phyloP scores from a whole-genome alignment of 1,139 yeast genomes.

The Saccharomyces pastorianus region DNA sequence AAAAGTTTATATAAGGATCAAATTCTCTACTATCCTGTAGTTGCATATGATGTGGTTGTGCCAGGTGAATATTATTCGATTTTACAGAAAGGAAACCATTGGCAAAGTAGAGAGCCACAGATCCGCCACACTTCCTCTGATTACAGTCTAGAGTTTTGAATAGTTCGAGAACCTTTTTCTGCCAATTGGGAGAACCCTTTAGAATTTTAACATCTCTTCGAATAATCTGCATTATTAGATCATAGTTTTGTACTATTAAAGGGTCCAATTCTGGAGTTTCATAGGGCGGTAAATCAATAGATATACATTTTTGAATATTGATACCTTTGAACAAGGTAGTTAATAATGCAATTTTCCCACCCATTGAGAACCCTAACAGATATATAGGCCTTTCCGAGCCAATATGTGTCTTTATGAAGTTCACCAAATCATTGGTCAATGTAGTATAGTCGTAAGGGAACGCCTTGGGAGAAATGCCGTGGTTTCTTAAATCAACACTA shows the following conservation, averaged over 20 bases:
- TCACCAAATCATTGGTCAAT: constrained; percentile 38
- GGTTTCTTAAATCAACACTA: constrained; percentile 46
- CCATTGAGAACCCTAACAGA: constrained; percentile 29
- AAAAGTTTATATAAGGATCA: constrained; percentile 19
- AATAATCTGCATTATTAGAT: constrained; percentile 17
- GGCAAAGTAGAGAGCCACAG: constrained; percentile 24
- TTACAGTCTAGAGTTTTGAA: constrained; percentile 16
- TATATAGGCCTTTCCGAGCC: constrained; percentile 19
- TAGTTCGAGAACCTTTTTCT: constrained; percentile 12
- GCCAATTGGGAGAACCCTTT: constrained; percentile 23
- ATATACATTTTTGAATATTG: constrained; percentile 21
- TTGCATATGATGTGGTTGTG: not conserved
- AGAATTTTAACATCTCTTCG: constrained; percentile 19
- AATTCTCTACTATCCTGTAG: not conserved
- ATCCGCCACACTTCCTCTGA: constrained; percentile 8
- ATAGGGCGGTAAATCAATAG: constrained; percentile 30
- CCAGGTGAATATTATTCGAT: constrained; percentile 9
- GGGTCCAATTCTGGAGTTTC: constrained; percentile 16
- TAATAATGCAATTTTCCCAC: constrained; percentile 28
- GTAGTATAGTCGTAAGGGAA: constrained; percentile 39
- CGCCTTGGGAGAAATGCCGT: constrained; percentile 42
- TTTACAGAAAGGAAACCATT: constrained; percentile 21
- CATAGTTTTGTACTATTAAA: constrained; percentile 15
- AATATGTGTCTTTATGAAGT: constrained; percentile 17
- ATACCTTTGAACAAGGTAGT: constrained; percentile 14